A percentile compares a stretch with the other conserved stretches of the same genome.
phyloP scores from a whole-genome alignment of 2,329 filamentous ascomycete species.

The Neofusicoccum ribis region DNA sequence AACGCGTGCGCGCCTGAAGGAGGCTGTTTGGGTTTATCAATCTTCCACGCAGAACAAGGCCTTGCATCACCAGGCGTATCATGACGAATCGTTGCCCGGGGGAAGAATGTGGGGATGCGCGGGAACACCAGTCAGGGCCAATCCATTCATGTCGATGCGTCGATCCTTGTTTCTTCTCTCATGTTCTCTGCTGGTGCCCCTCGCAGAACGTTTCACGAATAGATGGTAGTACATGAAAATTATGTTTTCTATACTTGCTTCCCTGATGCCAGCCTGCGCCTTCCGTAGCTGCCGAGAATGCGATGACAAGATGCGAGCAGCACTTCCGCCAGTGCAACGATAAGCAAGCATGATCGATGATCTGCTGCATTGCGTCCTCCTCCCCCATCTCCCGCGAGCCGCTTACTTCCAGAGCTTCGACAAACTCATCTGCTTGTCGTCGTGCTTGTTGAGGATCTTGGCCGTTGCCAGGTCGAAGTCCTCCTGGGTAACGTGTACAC shows the following conservation, averaged over 20 bases:
- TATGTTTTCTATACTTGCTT: conserved; percentile 6
- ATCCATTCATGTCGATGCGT: conserved; percentile 2
- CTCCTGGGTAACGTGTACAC: conserved; percentile 98
- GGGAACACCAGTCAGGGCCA: background rate
- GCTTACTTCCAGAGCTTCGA: conserved; percentile 80
- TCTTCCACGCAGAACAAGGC: background rate
- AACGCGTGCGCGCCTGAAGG: too few relatives aligned
- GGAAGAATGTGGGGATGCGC: background rate
- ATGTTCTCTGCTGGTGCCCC: background rate
- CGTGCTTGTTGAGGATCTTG: conserved; percentile 99
- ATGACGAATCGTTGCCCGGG: background rate
- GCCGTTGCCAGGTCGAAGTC: conserved; percentile 98
- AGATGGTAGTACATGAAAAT: background rate
- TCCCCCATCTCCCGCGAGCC: background rate
- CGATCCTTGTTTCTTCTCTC: background rate
- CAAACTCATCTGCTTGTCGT: conserved; percentile 93
- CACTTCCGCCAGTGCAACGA: background rate
- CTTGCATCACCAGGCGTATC: background rate
- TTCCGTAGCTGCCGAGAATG: background rate
- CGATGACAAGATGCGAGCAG: background rate
- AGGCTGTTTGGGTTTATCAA: too few relatives aligned
- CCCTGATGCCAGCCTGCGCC: background rate
- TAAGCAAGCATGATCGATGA: background rate
- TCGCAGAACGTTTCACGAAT: conserved; percentile 1
- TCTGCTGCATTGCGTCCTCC: background rate